Evolutionary conservation across 768 basidiomycete genomes (phyloP).

Genomic region (Dictyophora rubrovolvata): DNA sequence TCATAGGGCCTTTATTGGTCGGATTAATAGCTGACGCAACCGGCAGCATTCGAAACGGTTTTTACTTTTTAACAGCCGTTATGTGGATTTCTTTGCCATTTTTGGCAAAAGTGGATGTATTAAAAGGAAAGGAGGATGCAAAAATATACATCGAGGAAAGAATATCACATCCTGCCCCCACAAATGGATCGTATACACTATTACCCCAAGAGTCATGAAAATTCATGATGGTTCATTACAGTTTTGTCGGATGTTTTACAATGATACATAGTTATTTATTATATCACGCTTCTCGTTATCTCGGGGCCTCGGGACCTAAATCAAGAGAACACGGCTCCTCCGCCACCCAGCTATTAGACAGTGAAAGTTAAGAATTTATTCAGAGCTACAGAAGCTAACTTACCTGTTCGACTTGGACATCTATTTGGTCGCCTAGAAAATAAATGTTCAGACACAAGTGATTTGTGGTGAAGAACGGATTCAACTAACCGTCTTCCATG

Average conservation of each 20-base stretch:
- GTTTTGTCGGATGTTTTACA: too few species aligned
- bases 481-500: constrained; percentile 40
- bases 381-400: constrained; percentile 11
- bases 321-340: background rate
- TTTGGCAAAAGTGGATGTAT: constrained; percentile 59
- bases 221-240: too few species aligned
- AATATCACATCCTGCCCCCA: background rate
- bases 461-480: background rate
- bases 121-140: constrained; percentile 49
- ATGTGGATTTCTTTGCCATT: constrained; percentile 74
- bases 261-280: too few species aligned
- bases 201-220: background rate
- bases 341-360: background rate
- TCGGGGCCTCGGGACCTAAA: too few species aligned
- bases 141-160: constrained; percentile 18
- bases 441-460: background rate
- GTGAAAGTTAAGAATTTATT: background rate
- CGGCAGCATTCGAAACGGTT: constrained; percentile 85
- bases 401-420: constrained; percentile 50
- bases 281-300: too few species aligned
- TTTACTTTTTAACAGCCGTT: constrained; percentile 80
- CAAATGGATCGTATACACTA: background rate
- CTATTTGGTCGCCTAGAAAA: constrained; percentile 40
- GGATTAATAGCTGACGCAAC: constrained; percentile 82
- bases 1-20: constrained; percentile 83